These are phyloP conservation scores for Fragilaria crotonensis DNA, from an alignment of 108 stramenopile species.

Conservation along the genomic window DNA sequence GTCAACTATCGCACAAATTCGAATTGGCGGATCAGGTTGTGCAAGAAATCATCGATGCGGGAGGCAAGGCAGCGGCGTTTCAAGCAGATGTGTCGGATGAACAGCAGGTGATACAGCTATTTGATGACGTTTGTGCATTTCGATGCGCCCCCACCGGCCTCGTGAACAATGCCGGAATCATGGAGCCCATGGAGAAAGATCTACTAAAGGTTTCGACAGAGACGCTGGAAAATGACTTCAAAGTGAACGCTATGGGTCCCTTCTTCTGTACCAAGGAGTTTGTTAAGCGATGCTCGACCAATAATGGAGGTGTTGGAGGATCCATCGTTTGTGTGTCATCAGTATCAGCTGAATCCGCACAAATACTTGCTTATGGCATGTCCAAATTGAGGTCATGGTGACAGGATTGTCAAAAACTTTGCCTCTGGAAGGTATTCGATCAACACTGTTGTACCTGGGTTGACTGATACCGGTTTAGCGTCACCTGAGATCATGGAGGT, in stretches of 20 bases:
- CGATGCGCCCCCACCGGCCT: slow-evolving; percentile 8
- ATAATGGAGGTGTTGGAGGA: slow-evolving; percentile 15
- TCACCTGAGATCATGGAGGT: slow-evolving; percentile 16
- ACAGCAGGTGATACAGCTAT: slow-evolving; percentile 11
- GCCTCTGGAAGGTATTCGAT: slow-evolving; percentile 23
- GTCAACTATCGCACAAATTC: slow-evolving; percentile 12
- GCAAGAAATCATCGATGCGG: slow-evolving; percentile 3
- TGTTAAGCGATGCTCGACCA: slow-evolving; percentile 7
- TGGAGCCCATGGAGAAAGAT: slow-evolving; percentile 22
- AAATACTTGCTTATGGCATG: slow-evolving; percentile 22
- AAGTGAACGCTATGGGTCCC: slow-evolving; percentile 12
- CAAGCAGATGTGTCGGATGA: slow-evolving; percentile 18
- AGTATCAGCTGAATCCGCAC: slow-evolving; percentile 12
- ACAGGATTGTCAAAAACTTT: slow-evolving; percentile 13
- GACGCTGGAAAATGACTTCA: slow-evolving; percentile 6
- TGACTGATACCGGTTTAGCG: slow-evolving; percentile 22
- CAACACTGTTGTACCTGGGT: slow-evolving; percentile 16
- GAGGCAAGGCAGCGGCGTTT: slow-evolving; percentile 11
- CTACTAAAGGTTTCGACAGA: slow-evolving; percentile 6
- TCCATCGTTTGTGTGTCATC: slow-evolving; percentile 19
- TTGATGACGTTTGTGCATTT: slow-evolving; percentile 13
- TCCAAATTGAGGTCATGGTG: slow-evolving; percentile 23
- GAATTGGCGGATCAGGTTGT: slow-evolving; percentile 11
- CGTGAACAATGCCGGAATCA: slow-evolving; percentile 22
- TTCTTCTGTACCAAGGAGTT: slow-evolving; percentile 21